A percentile compares a stretch with the other conserved stretches of the same genome.
phyloP scores from a whole-genome alignment of 805 yeast species.

The Millerozyma miso region DNA sequence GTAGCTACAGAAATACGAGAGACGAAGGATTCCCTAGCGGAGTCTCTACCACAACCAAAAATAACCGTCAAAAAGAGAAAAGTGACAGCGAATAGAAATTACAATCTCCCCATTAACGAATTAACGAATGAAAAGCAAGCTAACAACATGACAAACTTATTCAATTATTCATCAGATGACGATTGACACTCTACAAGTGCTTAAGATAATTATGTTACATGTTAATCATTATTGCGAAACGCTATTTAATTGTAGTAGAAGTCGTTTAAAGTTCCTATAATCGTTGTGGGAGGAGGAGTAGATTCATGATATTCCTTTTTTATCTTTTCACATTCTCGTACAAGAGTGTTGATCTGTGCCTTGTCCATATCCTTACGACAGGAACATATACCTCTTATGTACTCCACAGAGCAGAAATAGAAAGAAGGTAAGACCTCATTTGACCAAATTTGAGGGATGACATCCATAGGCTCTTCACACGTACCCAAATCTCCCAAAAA shows the following conservation, averaged over 20 bases:
- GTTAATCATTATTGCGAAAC: background rate
- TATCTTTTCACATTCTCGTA: slow-evolving; percentile 23
- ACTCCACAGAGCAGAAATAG: slow-evolving; percentile 73
- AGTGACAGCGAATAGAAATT: background rate
- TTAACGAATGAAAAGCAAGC: background rate
- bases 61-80: background rate
- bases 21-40: background rate
- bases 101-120: background rate
- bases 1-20: background rate
- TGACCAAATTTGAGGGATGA: slow-evolving; percentile 49
- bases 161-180: slow-evolving; percentile 7
- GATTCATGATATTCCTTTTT: slow-evolving; percentile 27
- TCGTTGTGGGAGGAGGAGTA: slow-evolving; percentile 29
- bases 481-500: slow-evolving; percentile 36
- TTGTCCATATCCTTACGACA: slow-evolving; percentile 44
- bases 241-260: slow-evolving; percentile 18
- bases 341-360: slow-evolving; percentile 22
- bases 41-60: background rate
- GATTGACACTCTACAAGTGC: background rate
- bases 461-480: slow-evolving; percentile 30
- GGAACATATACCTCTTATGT: slow-evolving; percentile 60
- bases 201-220: background rate
- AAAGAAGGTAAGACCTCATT: slow-evolving; percentile 55
- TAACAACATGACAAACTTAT: background rate
- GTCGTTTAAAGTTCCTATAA: slow-evolving; percentile 31